These are phyloP conservation scores for Aureobasidium zeae DNA, from an alignment of 2,329 filamentous ascomycete species.

Conservation along the genomic window DNA sequence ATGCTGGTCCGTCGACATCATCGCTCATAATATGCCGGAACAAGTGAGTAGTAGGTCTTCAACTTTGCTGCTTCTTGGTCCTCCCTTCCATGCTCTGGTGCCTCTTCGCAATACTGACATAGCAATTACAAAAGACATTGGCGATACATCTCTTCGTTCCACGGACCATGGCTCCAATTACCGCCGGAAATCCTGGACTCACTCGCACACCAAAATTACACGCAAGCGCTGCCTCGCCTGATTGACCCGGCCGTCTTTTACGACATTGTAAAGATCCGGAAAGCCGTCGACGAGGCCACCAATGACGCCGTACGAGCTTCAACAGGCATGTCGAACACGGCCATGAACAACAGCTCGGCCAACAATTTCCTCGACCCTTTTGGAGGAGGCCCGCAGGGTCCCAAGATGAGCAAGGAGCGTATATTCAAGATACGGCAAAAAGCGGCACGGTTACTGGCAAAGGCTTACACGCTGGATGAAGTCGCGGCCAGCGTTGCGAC, in stretches of 20 bases:
- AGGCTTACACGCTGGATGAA: slow-evolving; percentile 73
- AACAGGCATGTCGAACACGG: slow-evolving; percentile 59
- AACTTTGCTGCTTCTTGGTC: not conserved
- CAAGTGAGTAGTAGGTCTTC: slow-evolving; percentile 45
- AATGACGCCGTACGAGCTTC: slow-evolving; percentile 68
- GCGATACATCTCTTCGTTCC: slow-evolving; percentile 75
- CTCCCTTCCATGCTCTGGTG: not conserved
- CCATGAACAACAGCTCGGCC: slow-evolving; percentile 50
- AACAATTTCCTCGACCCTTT: slow-evolving; percentile 39
- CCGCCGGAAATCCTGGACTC: slow-evolving; percentile 70
- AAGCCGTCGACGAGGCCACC: slow-evolving; percentile 70
- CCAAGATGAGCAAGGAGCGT: slow-evolving; percentile 64
- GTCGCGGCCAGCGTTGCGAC: slow-evolving; percentile 73
- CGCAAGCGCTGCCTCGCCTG: slow-evolving; percentile 63
- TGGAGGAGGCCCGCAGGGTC: slow-evolving; percentile 42
- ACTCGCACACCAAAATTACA: slow-evolving; percentile 71
- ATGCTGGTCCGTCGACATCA: slow-evolving; percentile 34
- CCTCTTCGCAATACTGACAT: not conserved
- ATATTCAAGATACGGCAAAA: slow-evolving; percentile 73
- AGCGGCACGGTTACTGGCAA: slow-evolving; percentile 65
- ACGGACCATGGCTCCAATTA: slow-evolving; percentile 74
- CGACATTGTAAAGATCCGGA: slow-evolving; percentile 73
- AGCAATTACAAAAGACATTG: slow-evolving; percentile 56
- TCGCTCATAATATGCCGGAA: slow-evolving; percentile 56
- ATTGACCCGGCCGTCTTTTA: slow-evolving; percentile 75